These are phyloP conservation scores for Nicotiana otophora DNA, from an alignment of 257 asterid genomes.

Conservation along the genomic window DNA sequence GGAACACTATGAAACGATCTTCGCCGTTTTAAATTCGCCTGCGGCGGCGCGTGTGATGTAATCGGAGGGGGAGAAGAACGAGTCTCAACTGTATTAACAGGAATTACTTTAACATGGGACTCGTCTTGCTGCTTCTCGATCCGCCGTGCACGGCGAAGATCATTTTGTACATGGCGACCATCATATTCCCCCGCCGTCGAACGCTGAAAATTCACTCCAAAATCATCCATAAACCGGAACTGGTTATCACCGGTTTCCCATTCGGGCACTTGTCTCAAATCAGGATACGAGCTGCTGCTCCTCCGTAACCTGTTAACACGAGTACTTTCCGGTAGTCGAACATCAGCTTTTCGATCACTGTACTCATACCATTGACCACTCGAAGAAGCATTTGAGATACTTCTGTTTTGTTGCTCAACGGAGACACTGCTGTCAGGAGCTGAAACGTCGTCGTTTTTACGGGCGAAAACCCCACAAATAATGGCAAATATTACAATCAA, in stretches of 20 bases:
- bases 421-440: not conserved
- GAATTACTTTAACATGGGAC: slow-evolving; percentile 37
- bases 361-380: slow-evolving; percentile 30
- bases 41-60: slow-evolving; percentile 2
- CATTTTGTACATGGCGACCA: not conserved
- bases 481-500: slow-evolving; percentile 61
- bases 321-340: slow-evolving; percentile 10
- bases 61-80: slow-evolving; percentile 29
- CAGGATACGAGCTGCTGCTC: slow-evolving; percentile 78
- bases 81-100: slow-evolving; percentile 55
- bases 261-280: slow-evolving; percentile 48
- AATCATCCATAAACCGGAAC: slow-evolving; percentile 53
- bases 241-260: slow-evolving; percentile 45
- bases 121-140: slow-evolving; percentile 18
- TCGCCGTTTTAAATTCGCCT: slow-evolving; percentile 34
- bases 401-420: not conserved
- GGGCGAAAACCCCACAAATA: slow-evolving; percentile 65
- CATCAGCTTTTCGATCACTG: slow-evolving; percentile 29
- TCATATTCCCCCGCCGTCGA: slow-evolving; percentile 20
- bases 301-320: slow-evolving; percentile 49
- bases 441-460: slow-evolving; percentile 46
- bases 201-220: slow-evolving; percentile 47
- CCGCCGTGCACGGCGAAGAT: slow-evolving; percentile 13
- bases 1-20: slow-evolving; percentile 52
- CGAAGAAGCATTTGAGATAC: slow-evolving; percentile 9